These are phyloP conservation scores for Darksidea phi DNA, from an alignment of 495 filamentous ascomycete species.

Conservation along the genomic window DNA sequence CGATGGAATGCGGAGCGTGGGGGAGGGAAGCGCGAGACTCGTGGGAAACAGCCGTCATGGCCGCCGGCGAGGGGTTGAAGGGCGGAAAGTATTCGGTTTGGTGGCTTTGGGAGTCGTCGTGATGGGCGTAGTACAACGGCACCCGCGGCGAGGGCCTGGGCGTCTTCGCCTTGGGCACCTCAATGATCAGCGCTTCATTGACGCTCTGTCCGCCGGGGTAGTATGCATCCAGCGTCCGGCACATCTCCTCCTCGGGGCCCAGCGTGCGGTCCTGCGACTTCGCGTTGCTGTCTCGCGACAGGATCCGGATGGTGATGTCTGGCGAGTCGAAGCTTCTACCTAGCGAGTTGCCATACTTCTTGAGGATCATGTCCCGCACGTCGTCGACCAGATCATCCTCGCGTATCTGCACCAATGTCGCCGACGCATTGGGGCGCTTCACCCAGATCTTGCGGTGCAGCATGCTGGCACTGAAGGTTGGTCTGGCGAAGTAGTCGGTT, in stretches of 20 bases:
- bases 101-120: conserved; percentile 64
- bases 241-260: conserved; percentile 83
- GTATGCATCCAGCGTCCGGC: conserved; percentile 73
- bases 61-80: conserved; percentile 46
- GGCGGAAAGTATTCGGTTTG: conserved; percentile 87
- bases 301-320: conserved; percentile 71
- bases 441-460: conserved; percentile 89
- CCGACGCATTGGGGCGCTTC: conserved; percentile 75
- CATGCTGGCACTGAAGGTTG: conserved; percentile 49
- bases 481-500: conserved; percentile 27
- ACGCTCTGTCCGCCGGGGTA: conserved; percentile 86
- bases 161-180: conserved; percentile 77
- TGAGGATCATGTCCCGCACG: conserved; percentile 85
- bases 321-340: conserved; percentile 86
- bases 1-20: conserved; percentile 62
- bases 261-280: conserved; percentile 63
- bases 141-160: conserved; percentile 76
- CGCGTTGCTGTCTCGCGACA: conserved; percentile 50
- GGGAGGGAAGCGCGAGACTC: conserved; percentile 40
- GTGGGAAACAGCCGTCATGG: conserved; percentile 34
- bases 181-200: conserved; percentile 88
- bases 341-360: conserved; percentile 90
- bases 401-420: conserved; percentile 79
- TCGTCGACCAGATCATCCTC: conserved; percentile 94
- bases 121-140: conserved; percentile 54